Percentiles rank a stretch among this genome's conserved stretches.
Conservation (phyloP, 768 basidiomycete species). For the Lactifluus volemus region DNA sequence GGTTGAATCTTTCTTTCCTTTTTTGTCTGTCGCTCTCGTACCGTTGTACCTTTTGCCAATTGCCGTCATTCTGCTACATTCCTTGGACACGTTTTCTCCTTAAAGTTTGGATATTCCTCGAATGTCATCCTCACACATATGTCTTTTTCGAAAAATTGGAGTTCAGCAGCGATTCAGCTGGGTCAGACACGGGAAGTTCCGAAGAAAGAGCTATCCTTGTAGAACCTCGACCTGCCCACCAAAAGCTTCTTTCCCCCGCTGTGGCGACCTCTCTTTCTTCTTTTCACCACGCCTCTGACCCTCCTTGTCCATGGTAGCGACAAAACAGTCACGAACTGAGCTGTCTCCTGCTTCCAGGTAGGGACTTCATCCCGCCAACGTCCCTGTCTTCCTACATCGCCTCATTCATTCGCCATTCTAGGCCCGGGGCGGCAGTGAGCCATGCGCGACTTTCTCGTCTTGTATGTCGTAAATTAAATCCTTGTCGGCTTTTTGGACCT, state of each 20-base stretch:
- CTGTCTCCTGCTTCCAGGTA: constrained; percentile 8
- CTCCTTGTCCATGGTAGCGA: constrained; percentile 8
- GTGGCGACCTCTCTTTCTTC: constrained; percentile 1
- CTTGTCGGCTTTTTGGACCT: background rate
- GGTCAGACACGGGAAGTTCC: constrained; percentile 12
- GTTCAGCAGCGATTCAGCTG: constrained; percentile 3
- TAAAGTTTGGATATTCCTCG: constrained; percentile 8
- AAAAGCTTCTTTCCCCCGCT: background rate
- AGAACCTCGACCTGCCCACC: background rate
- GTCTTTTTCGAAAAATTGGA: constrained; percentile 5
- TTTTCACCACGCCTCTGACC: constrained; percentile 1
- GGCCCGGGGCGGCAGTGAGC: constrained; percentile 6
- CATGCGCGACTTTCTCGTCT: constrained; percentile 11
- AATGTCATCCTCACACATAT: constrained; percentile 11
- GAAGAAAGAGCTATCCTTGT: background rate
- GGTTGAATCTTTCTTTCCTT: constrained; percentile 4
- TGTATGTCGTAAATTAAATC: constrained; percentile 9
- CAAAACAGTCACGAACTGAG: constrained; percentile 11
- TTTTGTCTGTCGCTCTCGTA: constrained; percentile 3
- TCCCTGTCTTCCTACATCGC: constrained; percentile 4
- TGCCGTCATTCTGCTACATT: constrained; percentile 6
- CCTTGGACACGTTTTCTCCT: constrained; percentile 8
- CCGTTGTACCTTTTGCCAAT: constrained; percentile 6
- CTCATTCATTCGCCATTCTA: constrained; percentile 13
- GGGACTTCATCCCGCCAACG: background rate